Evolutionary conservation across 1,284 basidiomycete species (phyloP).

Genomic region (Boletus semigastroideus): DNA sequence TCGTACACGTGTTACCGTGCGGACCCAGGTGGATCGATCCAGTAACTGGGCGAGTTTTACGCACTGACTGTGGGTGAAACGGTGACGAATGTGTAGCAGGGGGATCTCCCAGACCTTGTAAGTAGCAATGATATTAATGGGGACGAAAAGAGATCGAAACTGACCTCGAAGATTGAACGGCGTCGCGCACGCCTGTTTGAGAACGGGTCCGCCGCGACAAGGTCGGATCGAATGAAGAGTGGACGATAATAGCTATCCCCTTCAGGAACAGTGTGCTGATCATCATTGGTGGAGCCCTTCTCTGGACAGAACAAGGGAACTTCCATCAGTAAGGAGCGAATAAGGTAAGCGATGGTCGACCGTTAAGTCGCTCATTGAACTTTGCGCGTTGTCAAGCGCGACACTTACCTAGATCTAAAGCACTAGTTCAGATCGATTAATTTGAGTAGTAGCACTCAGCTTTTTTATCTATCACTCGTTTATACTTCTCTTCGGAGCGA

Average conservation of each 20-base stretch:
- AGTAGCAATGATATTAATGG: conserved; percentile 11
- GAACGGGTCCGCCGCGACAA: conserved; percentile 15
- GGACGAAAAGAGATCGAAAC: conserved; percentile 5
- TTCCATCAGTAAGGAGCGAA: neutral
- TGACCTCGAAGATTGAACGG: conserved; percentile 21
- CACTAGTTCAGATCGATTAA: neutral
- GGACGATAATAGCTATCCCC: conserved; percentile 8
- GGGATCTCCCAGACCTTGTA: neutral
- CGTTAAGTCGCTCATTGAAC: neutral
- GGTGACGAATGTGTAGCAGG: neutral
- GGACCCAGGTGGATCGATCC: neutral
- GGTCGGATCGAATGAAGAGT: conserved; percentile 21
- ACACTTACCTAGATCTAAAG: neutral
- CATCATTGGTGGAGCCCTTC: conserved; percentile 5
- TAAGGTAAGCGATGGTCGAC: neutral
- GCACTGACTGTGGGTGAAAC: conserved; percentile 8
- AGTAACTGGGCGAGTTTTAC: neutral
- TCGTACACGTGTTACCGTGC: conserved; percentile 15
- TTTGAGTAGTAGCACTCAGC: conserved; percentile 1
- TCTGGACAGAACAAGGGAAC: conserved; percentile 3
- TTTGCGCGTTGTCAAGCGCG: neutral
- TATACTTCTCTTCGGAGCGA: neutral
- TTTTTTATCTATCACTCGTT: neutral
- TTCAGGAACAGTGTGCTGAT: conserved; percentile 12
- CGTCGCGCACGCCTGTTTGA: conserved; percentile 3